Conservation (phyloP, 495 filamentous ascomycete genomes). For the Jackrogersella multiformis region DNA sequence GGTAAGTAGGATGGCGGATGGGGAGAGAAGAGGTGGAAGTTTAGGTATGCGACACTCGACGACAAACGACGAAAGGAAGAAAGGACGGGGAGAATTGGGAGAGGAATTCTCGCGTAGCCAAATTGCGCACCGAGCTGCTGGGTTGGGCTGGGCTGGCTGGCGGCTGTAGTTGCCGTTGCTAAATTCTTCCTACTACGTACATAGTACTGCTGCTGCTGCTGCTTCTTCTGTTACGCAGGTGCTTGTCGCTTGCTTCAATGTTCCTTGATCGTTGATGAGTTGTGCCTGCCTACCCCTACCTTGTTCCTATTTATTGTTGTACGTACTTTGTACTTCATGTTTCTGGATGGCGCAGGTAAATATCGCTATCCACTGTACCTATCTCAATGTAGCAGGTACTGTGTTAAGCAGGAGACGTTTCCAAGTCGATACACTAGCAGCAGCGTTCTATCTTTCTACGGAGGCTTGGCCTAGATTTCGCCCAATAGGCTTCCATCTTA, state of each 20-base stretch:
- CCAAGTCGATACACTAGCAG: constrained; percentile 23
- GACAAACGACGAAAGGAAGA: constrained; percentile 16
- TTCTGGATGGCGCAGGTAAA: constrained; percentile 9
- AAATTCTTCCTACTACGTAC: too few relatives aligned
- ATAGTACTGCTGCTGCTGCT: too few relatives aligned
- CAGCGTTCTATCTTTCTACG: constrained; percentile 9
- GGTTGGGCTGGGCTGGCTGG: constrained; percentile 15
- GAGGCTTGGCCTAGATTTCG: constrained; percentile 24
- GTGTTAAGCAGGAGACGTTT: background rate
- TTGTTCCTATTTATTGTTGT: constrained; percentile 12
- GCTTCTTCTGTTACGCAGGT: background rate
- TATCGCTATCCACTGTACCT: constrained; percentile 5
- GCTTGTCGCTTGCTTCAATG: constrained; percentile 8
- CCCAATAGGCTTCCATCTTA: constrained; percentile 22
- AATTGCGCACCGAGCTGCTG: constrained; percentile 36
- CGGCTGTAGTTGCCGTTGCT: too few relatives aligned
- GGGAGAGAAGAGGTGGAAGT: constrained; percentile 27
- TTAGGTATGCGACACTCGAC: constrained; percentile 36
- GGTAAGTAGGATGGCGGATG: constrained; percentile 18
- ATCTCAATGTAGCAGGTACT: constrained; percentile 29
- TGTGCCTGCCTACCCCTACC: constrained; percentile 9
- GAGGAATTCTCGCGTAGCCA: constrained; percentile 14
- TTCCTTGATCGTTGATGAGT: constrained; percentile 30
- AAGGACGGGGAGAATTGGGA: constrained; percentile 7
- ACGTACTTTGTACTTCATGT: constrained; percentile 36